Conservation (phyloP, 2,329 filamentous ascomycete species). For the Calonectria leucothoes region DNA sequence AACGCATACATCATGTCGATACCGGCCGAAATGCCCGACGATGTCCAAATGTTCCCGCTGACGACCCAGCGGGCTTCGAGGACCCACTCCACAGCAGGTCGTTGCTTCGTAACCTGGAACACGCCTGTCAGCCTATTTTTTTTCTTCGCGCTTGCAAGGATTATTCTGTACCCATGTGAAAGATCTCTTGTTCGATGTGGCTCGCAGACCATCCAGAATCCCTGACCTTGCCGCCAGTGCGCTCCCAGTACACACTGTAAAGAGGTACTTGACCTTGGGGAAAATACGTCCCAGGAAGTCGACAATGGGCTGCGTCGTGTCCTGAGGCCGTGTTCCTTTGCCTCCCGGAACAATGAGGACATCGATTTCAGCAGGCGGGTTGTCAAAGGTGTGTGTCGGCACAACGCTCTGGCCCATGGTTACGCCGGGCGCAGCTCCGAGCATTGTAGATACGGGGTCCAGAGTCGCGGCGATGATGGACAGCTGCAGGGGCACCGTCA, state of each 20-base stretch:
- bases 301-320: conserved; percentile 35
- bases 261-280: conserved; percentile 59
- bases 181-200: conserved; percentile 70
- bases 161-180: conserved; percentile 49
- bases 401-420: conserved; percentile 46
- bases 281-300: conserved; percentile 57
- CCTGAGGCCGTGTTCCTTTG: conserved; percentile 44
- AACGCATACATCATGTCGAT: conserved; percentile 53
- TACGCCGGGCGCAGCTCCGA: neutral
- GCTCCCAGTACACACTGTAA: conserved; percentile 74
- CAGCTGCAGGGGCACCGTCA: conserved; percentile 35
- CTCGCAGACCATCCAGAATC: conserved; percentile 65
- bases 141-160: neutral
- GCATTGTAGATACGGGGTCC: conserved; percentile 44
- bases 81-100: conserved; percentile 65
- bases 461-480: conserved; percentile 42
- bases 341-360: conserved; percentile 55
- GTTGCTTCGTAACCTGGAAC: conserved; percentile 48
- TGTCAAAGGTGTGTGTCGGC: conserved; percentile 52
- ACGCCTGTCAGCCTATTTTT: neutral
- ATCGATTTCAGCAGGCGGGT: conserved; percentile 48
- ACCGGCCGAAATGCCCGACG: conserved; percentile 64
- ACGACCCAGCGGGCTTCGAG: conserved; percentile 68
- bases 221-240: conserved; percentile 65
- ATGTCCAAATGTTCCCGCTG: conserved; percentile 72